Evolutionary conservation across 2,329 filamentous ascomycete genomes (phyloP), one percentile per base, ranked within the genome.

Genomic region (Coniochaeta prunicola): DNA sequence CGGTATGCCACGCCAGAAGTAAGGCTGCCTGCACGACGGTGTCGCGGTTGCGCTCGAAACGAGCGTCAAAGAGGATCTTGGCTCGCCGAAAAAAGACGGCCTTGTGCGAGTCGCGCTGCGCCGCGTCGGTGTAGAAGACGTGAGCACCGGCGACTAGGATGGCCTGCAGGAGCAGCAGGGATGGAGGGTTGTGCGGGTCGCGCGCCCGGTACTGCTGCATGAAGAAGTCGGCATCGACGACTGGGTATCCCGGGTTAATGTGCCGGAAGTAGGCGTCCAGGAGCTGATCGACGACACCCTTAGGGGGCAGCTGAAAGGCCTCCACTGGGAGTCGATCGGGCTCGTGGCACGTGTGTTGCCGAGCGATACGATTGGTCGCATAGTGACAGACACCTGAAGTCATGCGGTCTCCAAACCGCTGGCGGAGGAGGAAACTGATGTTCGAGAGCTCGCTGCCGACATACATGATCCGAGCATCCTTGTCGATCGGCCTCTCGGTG

Each of bases 401-500:
- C 61, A 28, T 68, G n/a, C n/a, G n/a, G 48, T 19, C 48, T 13
- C 66, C 60, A 12, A 70, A 68, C 60, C 78, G 76, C 61, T 82
- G 80, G 13, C 78, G 77, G 30, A 83, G 76, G 45, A 83, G 69
- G 62, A 82, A 81, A 58, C 80, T 80, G 63, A 83, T 74, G 60
- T 83, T 83, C 34, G 80, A 83, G 60, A 80, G 75, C 61, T 82
- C 80, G 58, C 79, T 78, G 7, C 80, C 80, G 50, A 83, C 80
- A 63, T 80, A 83, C 59, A 79, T 80, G 12, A 80, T 75, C 26
- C 80, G 75, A 17, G 78, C 76, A 3, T 74, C 71, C 57, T 73
- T 70, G 36, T 75, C 71, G n/a, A 82, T 80, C 58, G 79, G 76
- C 19, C 75, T 69, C 24, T 72, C 68, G 33, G 73, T 72, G 26